phyloP scores from a whole-genome alignment of 768 basidiomycete genomes.

The Pisolithus orientalis region DNA sequence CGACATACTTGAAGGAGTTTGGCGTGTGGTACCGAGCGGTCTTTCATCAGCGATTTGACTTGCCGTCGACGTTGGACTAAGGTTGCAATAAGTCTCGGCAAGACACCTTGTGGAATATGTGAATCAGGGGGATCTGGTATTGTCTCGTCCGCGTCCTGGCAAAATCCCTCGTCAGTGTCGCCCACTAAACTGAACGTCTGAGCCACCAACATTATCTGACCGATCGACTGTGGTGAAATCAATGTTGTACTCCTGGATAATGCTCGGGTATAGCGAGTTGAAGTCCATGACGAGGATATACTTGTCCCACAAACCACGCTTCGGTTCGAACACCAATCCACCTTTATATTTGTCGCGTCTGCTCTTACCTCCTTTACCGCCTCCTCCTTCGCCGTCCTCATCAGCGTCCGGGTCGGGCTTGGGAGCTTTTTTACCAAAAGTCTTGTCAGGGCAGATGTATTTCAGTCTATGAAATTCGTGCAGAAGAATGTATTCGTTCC shows the following conservation, averaged over 20 bases:
- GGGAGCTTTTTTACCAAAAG: constrained; percentile 68
- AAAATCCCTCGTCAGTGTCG: background rate
- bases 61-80: constrained; percentile 84
- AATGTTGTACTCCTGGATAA: constrained; percentile 99
- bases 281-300: constrained; percentile 99
- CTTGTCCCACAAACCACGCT: constrained; percentile 93
- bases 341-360: constrained; percentile 97
- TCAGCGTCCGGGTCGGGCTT: constrained; percentile 47
- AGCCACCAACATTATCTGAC: constrained; percentile 45
- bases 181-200: background rate
- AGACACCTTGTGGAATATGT: constrained; percentile 72
- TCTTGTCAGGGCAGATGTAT: constrained; percentile 95
- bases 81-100: constrained; percentile 97
- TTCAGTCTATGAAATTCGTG: constrained; percentile 97
- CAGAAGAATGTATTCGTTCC: constrained; percentile 97
- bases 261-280: constrained; percentile 97
- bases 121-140: constrained; percentile 83
- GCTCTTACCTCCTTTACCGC: constrained; percentile 48
- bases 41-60: constrained; percentile 95
- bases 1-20: constrained; percentile 75
- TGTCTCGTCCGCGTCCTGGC: constrained; percentile 64
- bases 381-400: constrained; percentile 43
- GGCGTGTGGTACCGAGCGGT: constrained; percentile 60
- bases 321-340: constrained; percentile 95
- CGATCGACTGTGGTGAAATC: constrained; percentile 95